Percentiles rank a stretch among this genome's conserved stretches.
Conservation (phyloP, 176 grass and related monocot genomes). For the Musa schizocarpa region DNA sequence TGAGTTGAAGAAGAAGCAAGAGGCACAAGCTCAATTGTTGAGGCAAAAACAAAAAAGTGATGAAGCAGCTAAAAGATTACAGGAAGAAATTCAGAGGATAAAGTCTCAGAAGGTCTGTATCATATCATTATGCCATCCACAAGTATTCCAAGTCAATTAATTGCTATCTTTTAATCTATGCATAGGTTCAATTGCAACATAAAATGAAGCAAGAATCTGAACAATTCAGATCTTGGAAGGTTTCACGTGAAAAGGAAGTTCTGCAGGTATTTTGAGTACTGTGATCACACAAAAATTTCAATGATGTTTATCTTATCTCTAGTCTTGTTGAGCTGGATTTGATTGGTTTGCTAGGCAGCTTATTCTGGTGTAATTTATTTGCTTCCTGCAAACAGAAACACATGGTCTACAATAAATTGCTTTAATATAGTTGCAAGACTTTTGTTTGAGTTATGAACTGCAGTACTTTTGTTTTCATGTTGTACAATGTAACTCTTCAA, state of each 20-base stretch:
- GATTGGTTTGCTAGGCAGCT: background rate
- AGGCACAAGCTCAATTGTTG: conserved; percentile 63
- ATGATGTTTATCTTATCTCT: too few relatives aligned
- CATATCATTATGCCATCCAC: background rate
- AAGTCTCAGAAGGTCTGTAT: conserved; percentile 74
- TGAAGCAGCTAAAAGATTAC: conserved; percentile 63
- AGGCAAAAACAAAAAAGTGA: conserved; percentile 88
- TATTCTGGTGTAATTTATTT: background rate
- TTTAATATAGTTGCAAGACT: too few relatives aligned
- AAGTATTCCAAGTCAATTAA: background rate
- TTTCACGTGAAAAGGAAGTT: conserved; percentile 90
- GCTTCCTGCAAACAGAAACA: background rate
- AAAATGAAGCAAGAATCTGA: conserved; percentile 98
- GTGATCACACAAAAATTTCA: too few relatives aligned
- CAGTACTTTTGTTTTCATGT: too few relatives aligned
- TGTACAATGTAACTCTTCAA: too few relatives aligned
- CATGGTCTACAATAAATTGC: too few relatives aligned
- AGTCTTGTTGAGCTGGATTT: too few relatives aligned
- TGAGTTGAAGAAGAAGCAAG: conserved; percentile 86
- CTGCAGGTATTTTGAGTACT: conserved; percentile 50
- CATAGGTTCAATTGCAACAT: conserved; percentile 92
- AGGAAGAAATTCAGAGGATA: conserved; percentile 88
- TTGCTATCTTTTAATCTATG: background rate
- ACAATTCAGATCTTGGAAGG: conserved; percentile 91
- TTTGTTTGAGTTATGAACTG: too few relatives aligned